Conservation (phyloP, 257 asterid species). For the Paraleonurus japonicus region DNA sequence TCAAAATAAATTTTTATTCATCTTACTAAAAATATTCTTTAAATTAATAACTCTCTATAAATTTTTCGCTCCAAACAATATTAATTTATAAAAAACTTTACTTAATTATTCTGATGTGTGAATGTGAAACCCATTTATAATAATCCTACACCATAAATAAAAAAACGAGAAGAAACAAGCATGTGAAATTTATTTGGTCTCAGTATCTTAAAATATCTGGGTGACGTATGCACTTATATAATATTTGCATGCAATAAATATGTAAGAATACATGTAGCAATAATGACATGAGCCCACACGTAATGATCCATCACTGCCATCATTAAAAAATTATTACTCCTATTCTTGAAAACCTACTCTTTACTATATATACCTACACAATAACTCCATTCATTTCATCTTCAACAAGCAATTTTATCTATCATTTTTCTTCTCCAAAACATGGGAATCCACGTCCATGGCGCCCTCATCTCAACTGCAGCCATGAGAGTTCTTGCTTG, state of each 20-base stretch:
- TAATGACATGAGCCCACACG: slow-evolving; percentile 14
- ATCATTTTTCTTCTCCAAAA: not conserved
- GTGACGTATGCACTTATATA: slow-evolving; percentile 10
- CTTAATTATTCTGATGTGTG: too few species aligned
- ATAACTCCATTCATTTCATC: not conserved
- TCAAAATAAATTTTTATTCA: too few species aligned
- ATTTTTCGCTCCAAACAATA: too few species aligned
- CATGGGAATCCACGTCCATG: slow-evolving; percentile 61
- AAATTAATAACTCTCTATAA: too few species aligned
- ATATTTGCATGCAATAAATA: not conserved
- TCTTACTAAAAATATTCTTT: too few species aligned
- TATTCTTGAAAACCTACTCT: too few species aligned
- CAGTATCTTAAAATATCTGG: not conserved
- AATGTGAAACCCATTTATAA: not conserved
- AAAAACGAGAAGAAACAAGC: too few species aligned
- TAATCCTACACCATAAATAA: too few species aligned
- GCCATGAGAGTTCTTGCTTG: slow-evolving; percentile 37
- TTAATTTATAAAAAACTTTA: too few species aligned
- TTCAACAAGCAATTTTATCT: not conserved
- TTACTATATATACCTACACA: slow-evolving; percentile 14
- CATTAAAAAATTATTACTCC: too few species aligned
- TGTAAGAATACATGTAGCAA: not conserved
- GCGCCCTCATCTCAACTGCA: slow-evolving; percentile 35
- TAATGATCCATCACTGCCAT: not conserved
- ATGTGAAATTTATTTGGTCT: too few species aligned